Percentiles rank a stretch among this genome's conserved stretches.
Evolutionary conservation across 2,329 filamentous ascomycete genomes (phyloP).

Genomic region (Cadophora luteo-olivacea): DNA sequence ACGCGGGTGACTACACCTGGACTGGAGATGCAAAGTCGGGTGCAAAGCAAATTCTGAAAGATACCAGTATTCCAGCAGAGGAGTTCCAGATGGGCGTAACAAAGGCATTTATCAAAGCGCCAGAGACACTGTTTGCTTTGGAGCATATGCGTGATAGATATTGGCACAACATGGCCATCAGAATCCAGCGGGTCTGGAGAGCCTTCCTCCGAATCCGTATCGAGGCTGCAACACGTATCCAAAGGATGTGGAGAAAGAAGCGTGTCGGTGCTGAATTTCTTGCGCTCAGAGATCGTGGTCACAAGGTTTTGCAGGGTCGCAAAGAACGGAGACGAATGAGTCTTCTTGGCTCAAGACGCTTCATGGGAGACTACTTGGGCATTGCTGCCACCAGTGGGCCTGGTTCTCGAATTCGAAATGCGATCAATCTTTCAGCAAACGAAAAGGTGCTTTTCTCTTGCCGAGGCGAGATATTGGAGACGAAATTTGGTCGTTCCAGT

Average conservation of each 20-base stretch:
- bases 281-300: conserved; percentile 86
- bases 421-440: conserved; percentile 72
- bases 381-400: conserved; percentile 81
- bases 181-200: conserved; percentile 96
- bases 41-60: conserved; percentile 90
- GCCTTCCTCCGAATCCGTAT: conserved; percentile 92
- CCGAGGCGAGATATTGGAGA: conserved; percentile 86
- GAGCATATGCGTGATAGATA: conserved; percentile 98
- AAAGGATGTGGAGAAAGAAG: conserved; percentile 94
- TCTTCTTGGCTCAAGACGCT: conserved; percentile 87
- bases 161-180: conserved; percentile 99
- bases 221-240: conserved; percentile 92
- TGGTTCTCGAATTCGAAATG: conserved; percentile 79
- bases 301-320: conserved; percentile 78
- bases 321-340: conserved; percentile 94
- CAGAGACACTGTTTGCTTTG: conserved; percentile 93
- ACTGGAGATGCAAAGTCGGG: conserved; percentile 86
- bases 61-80: conserved; percentile 92
- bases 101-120: conserved; percentile 98
- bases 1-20: conserved; percentile 98
- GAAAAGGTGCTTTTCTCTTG: conserved; percentile 89
- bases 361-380: conserved; percentile 93
- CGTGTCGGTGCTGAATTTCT: conserved; percentile 89
- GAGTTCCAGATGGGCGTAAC: conserved; percentile 98
- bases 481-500: conserved; percentile 95